Conservation (phyloP, 1,139 yeast species). For the Kodamaea sp. region DNA sequence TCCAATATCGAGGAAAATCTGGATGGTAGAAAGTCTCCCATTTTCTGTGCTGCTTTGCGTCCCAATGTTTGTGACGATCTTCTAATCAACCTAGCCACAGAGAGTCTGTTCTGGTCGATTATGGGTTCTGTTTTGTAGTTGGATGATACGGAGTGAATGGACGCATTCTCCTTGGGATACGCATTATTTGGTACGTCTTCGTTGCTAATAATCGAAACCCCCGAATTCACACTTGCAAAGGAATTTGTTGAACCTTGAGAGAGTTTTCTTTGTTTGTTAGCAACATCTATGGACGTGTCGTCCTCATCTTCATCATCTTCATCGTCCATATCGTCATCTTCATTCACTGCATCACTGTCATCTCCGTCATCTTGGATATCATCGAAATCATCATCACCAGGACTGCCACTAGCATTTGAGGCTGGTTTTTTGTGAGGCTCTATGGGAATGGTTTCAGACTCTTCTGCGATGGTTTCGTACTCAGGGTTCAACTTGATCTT, state of each 20-base stretch:
- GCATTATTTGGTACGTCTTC: slow-evolving; percentile 23
- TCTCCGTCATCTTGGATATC: slow-evolving; percentile 23
- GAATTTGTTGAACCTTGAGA: slow-evolving; percentile 46
- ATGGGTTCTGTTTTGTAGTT: slow-evolving; percentile 53
- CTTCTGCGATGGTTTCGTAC: slow-evolving; percentile 35
- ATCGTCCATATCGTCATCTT: slow-evolving; percentile 38
- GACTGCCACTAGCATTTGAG: slow-evolving; percentile 17
- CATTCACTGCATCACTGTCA: slow-evolving; percentile 34
- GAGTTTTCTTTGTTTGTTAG: slow-evolving; percentile 36
- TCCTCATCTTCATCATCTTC: slow-evolving; percentile 29
- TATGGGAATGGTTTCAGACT: slow-evolving; percentile 17
- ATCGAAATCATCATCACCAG: slow-evolving; percentile 17
- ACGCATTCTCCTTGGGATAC: slow-evolving; percentile 4
- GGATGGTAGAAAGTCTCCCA: slow-evolving; percentile 86
- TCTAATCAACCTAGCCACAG: slow-evolving; percentile 70
- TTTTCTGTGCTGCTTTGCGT: slow-evolving; percentile 81
- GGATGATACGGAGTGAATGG: slow-evolving; percentile 1
- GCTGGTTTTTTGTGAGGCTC: not conserved
- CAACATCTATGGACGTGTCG: slow-evolving; percentile 22
- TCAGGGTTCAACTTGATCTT: slow-evolving; percentile 21
- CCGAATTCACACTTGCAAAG: slow-evolving; percentile 37
- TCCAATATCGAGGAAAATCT: slow-evolving; percentile 84
- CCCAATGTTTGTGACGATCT: slow-evolving; percentile 60
- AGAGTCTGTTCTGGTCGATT: slow-evolving; percentile 66
- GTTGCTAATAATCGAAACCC: slow-evolving; percentile 21